phyloP scores from a whole-genome alignment of 2,329 filamentous ascomycete species.

The Pseudogymnoascus destructans region DNA sequence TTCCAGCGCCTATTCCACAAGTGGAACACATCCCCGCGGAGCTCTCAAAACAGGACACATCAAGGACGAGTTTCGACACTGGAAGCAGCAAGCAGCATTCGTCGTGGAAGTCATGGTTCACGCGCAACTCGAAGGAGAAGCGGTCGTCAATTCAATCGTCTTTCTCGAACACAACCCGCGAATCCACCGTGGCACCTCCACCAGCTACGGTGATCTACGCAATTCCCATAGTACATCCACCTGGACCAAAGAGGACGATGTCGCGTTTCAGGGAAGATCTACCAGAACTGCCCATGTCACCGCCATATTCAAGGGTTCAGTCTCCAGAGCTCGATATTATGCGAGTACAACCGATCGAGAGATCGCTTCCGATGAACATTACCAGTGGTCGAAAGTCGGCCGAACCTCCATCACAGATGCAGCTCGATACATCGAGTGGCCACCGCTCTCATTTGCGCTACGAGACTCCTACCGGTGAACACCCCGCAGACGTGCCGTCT shows the following conservation, averaged over 20 bases:
- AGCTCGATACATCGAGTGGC: conserved; percentile 37
- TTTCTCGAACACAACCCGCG: conserved; percentile 84
- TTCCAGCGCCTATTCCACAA: background rate
- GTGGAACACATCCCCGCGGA: conserved; percentile 23
- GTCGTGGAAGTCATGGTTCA: conserved; percentile 64
- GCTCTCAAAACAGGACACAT: conserved; percentile 36
- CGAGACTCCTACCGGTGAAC: conserved; percentile 34
- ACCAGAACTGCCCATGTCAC: conserved; percentile 74
- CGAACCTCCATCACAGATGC: conserved; percentile 26
- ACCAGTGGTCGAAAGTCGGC: conserved; percentile 19
- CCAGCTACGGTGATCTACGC: background rate
- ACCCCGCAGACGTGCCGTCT: conserved; percentile 32
- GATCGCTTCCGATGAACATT: conserved; percentile 18
- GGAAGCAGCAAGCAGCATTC: conserved; percentile 28
- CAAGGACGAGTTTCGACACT: conserved; percentile 42
- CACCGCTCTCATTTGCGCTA: conserved; percentile 30
- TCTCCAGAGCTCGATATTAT: conserved; percentile 53
- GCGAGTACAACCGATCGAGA: conserved; percentile 27
- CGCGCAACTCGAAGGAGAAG: conserved; percentile 39
- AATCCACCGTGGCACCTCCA: conserved; percentile 49
- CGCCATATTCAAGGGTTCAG: conserved; percentile 67
- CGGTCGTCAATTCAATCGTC: conserved; percentile 51
- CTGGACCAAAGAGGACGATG: conserved; percentile 51
- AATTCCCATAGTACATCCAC: conserved; percentile 33
- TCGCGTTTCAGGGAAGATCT: conserved; percentile 90